Evolutionary conservation across 1,284 basidiomycete genomes (phyloP).

Genomic region (Fomes fomentarius): DNA sequence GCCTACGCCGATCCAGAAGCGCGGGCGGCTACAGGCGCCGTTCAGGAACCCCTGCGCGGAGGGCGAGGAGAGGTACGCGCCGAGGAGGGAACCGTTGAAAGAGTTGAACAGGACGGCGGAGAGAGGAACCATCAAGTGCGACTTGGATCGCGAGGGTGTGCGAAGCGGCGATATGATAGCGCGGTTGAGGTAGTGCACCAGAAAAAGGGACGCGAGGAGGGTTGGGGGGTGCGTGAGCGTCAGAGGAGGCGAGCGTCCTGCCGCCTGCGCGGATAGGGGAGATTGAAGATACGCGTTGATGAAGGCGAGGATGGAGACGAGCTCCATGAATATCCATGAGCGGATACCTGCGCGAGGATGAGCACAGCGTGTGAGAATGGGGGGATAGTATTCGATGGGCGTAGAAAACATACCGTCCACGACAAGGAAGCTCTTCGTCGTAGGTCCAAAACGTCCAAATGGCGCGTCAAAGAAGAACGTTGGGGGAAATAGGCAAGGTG

Average conservation of each 20-base stretch:
- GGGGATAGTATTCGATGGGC: neutral
- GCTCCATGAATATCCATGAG: conserved; percentile 87
- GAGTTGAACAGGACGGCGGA: conserved; percentile 70
- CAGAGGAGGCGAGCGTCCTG: conserved; percentile 27
- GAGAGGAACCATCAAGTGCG: conserved; percentile 71
- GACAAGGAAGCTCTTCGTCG: conserved; percentile 47
- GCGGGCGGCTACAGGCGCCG: conserved; percentile 38
- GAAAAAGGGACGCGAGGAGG: conserved; percentile 63
- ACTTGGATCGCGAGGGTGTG: conserved; percentile 78
- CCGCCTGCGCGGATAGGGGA: conserved; percentile 40
- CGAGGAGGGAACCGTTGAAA: conserved; percentile 74
- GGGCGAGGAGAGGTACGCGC: conserved; percentile 67
- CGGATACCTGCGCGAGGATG: conserved; percentile 50
- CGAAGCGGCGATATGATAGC: conserved; percentile 83
- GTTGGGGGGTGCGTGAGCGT: conserved; percentile 43
- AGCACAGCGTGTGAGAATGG: neutral
- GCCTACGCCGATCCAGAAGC: conserved; percentile 65
- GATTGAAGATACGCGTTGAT: conserved; percentile 50
- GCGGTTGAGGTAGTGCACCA: conserved; percentile 85
- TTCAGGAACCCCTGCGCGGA: conserved; percentile 45
- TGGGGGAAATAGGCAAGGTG: conserved; percentile 31
- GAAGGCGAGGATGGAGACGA: conserved; percentile 73
- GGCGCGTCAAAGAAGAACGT: conserved; percentile 62
- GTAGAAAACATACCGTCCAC: conserved; percentile 51
- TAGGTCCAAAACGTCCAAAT: conserved; percentile 76